Evolutionary conservation across 1,284 basidiomycete genomes (phyloP).

Genomic region (Papiliotrema fonsecae): DNA sequence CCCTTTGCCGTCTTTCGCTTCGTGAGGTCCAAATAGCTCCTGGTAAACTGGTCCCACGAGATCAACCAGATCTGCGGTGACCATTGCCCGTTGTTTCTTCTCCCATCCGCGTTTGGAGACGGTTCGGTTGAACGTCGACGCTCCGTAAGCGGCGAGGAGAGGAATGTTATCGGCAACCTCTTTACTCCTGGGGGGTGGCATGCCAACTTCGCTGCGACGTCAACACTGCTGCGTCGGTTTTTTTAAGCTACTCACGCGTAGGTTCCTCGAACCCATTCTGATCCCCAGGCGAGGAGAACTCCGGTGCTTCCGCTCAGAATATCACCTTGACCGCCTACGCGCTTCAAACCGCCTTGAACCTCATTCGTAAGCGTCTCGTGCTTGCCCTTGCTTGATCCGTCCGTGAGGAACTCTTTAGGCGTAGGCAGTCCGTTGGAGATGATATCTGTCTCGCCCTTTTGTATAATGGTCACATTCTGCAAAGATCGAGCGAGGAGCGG

Average conservation of each 20-base stretch:
- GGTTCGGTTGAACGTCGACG: slow-evolving; percentile 78
- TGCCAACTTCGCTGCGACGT: slow-evolving; percentile 42
- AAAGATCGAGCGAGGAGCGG: slow-evolving; percentile 63
- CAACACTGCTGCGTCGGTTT: too few relatives aligned
- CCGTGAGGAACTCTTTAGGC: slow-evolving; percentile 21
- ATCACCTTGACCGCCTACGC: slow-evolving; percentile 95
- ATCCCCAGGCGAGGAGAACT: slow-evolving; percentile 87
- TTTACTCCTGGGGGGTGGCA: slow-evolving; percentile 54
- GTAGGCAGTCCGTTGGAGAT: slow-evolving; percentile 48
- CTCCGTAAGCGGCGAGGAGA: slow-evolving; percentile 80
- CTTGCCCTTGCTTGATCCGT: slow-evolving; percentile 13
- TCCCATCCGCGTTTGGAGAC: slow-evolving; percentile 71
- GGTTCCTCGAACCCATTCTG: slow-evolving; percentile 76
- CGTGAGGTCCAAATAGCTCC: slow-evolving; percentile 59
- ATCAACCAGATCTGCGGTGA: slow-evolving; percentile 83
- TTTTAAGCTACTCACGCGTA: slow-evolving; percentile 58
- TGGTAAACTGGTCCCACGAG: slow-evolving; percentile 69
- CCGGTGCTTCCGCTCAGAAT: slow-evolving; percentile 83
- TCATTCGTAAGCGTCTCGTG: slow-evolving; percentile 59
- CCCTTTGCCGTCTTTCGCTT: slow-evolving; percentile 12
- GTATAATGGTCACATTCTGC: slow-evolving; percentile 83
- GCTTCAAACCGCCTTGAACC: slow-evolving; percentile 73
- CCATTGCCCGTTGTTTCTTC: slow-evolving; percentile 71
- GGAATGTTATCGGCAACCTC: slow-evolving; percentile 58
- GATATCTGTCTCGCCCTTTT: slow-evolving; percentile 71